phyloP scores from a whole-genome alignment of 192 early-diverging fungal genomes.

The Linnemannia zychae region DNA sequence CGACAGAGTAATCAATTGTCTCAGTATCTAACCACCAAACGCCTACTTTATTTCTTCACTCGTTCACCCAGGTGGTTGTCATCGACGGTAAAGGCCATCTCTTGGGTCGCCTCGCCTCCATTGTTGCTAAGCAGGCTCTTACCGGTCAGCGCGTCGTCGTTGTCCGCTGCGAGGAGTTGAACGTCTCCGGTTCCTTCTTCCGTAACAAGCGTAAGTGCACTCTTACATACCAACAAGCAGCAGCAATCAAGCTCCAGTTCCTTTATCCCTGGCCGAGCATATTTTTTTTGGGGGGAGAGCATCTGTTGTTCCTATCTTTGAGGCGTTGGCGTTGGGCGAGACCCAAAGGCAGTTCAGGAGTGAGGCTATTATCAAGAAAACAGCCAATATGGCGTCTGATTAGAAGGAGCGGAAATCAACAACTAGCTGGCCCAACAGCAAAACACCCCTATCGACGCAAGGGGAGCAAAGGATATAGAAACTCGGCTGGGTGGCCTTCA shows the following conservation, averaged over 20 bases:
- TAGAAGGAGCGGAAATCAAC: no score
- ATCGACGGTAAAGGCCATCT: constrained; percentile 99
- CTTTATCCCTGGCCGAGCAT: not conserved
- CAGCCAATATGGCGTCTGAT: no score
- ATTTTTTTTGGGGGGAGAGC: not conserved
- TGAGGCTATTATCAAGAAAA: no score
- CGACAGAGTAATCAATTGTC: not conserved
- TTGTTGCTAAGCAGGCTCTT: constrained; percentile 98
- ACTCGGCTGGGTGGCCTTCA: no score
- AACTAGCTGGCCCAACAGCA: no score
- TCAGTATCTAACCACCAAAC: not conserved
- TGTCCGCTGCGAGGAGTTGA: constrained; percentile 99
- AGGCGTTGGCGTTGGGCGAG: not conserved
- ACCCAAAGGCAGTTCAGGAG: not conserved
- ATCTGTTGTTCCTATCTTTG: not conserved
- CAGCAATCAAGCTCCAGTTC: not conserved
- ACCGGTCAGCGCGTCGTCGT: constrained; percentile 97
- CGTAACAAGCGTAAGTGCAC: constrained; percentile 95
- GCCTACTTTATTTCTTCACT: not conserved
- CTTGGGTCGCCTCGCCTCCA: constrained; percentile 96
- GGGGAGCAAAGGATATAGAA: no score
- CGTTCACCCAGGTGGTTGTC: constrained; percentile 85
- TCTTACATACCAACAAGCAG: not conserved
- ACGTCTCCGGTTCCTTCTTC: constrained; percentile 98
- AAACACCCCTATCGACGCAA: no score